Evolutionary conservation across 768 basidiomycete genomes (phyloP), one percentile per base, ranked within the genome.

Genomic region (Mycena vulgaris): DNA sequence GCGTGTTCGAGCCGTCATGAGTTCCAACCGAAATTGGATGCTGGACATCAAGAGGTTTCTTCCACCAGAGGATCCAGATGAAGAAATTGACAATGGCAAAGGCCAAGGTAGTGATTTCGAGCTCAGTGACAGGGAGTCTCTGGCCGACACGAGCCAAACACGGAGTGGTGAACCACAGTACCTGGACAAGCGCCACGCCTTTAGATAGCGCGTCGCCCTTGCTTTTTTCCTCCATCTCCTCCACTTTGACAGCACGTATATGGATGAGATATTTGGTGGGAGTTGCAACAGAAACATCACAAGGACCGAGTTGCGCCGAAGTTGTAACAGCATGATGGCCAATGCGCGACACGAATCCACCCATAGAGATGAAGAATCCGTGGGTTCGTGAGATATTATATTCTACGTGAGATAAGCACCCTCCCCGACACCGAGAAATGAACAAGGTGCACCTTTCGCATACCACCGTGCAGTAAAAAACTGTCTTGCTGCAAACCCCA

Each of bases 151-250:
- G 76, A 1, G 75, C 71, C 3, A 80, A 73, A 58, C 77, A 77
- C 49, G 81, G 78, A 21, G 76, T 51, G 57, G 76, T 55, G 69
- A 84, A 85, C 81, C 82, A 84, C 0, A 67, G 39, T 8, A 77
- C 76, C 52, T 85, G 84, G 5, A 78, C 21, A 10, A 82, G 33
- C 8, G 80, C 79, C 11, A 83, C 31, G 1, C 64, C 75, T 51
- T 85, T 85, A 4, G 82, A 75, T 10, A 84, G 58, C 0, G 57
- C 63, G 58, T 83, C 78, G 2, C 78, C 80, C 66, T 83, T 84
- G 75, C 75, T 77, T 27, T 58, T 71, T 49, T 80, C 76, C 23
- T 25, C 10, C 37, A 80, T 78, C 4, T 71, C 68, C 7, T 42
- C 48, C n/a, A 70, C 70, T 5, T 66, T 49, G 27, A 75, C 19